Conservation (phyloP, 345 rosid species). For the Eucalyptus regnans region DNA sequence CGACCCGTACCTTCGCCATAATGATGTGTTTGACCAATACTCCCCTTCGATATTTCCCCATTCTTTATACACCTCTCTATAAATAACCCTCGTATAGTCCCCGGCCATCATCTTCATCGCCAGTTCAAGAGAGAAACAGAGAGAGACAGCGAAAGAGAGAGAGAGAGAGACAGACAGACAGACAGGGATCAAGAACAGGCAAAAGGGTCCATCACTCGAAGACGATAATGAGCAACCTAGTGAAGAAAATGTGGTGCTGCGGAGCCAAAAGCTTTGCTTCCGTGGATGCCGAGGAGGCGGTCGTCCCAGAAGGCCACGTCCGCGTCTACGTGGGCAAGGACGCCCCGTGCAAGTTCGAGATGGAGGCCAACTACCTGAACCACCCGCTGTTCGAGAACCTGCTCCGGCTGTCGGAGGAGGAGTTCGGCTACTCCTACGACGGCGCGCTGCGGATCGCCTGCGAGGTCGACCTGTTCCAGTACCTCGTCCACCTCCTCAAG, state of each 20-base stretch:
- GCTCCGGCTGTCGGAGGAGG: slow-evolving; percentile 24
- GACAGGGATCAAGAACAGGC: background rate
- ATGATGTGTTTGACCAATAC: background rate
- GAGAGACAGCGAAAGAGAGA: background rate
- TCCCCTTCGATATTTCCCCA: background rate
- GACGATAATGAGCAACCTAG: background rate
- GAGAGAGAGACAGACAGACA: background rate
- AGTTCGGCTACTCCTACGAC: slow-evolving; percentile 35
- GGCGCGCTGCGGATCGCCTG: slow-evolving; percentile 43
- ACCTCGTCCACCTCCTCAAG: slow-evolving; percentile 31
- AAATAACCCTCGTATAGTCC: background rate
- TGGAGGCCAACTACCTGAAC: slow-evolving; percentile 38
- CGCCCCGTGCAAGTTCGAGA: slow-evolving; percentile 19
- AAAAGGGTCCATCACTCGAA: background rate
- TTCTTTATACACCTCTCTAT: background rate
- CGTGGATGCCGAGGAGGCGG: background rate
- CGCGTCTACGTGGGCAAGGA: slow-evolving; percentile 27
- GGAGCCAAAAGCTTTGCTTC: slow-evolving; percentile 16
- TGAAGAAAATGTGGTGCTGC: slow-evolving; percentile 33
- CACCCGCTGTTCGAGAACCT: slow-evolving; percentile 42
- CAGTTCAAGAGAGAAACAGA: background rate
- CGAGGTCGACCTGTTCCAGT: slow-evolving; percentile 28
- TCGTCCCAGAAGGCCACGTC: slow-evolving; percentile 19
- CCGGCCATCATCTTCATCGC: background rate
- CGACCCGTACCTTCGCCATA: background rate